Evolutionary conservation across 2,329 filamentous ascomycete genomes (phyloP).

Genomic region (Thielaviopsis cerberus): DNA sequence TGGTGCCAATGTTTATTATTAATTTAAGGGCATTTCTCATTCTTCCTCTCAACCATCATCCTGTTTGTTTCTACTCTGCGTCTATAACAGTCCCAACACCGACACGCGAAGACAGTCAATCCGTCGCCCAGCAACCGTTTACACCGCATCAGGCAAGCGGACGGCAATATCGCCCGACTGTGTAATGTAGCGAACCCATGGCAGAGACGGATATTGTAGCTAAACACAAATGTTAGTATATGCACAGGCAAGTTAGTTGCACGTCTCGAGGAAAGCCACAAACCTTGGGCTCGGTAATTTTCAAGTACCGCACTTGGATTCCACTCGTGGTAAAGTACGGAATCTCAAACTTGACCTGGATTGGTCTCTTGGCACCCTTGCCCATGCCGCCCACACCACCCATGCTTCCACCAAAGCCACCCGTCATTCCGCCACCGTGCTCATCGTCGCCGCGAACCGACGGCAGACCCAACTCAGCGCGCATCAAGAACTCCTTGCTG

Average conservation of each 20-base stretch:
- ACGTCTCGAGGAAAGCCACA: constrained; percentile 17
- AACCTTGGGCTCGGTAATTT: constrained; percentile 99
- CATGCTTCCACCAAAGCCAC: constrained; percentile 92
- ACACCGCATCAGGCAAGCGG: constrained; percentile 75
- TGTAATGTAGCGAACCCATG: constrained; percentile 97
- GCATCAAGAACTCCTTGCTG: constrained; percentile 97
- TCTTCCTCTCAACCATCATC: neutral
- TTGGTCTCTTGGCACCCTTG: constrained; percentile 82
- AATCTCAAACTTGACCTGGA: constrained; percentile 99
- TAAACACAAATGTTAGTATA: constrained; percentile 21
- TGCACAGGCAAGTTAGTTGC: neutral
- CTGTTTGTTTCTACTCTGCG: neutral
- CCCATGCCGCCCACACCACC: constrained; percentile 59
- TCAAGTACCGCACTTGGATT: constrained; percentile 94
- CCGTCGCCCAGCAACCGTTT: constrained; percentile 16
- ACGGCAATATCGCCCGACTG: constrained; percentile 95
- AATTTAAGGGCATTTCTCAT: neutral
- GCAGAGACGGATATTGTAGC: constrained; percentile 94
- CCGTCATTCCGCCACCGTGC: constrained; percentile 90
- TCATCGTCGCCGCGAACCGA: constrained; percentile 92
- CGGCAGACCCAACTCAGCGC: constrained; percentile 81
- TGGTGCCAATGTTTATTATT: too few species aligned
- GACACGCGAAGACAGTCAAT: neutral
- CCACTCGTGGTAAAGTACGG: constrained; percentile 99
- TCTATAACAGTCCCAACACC: neutral